Evolutionary conservation across 139 green algal genomes (phyloP), one percentile per base, ranked within the genome.

Genomic region (Haematococcus lacustris): DNA sequence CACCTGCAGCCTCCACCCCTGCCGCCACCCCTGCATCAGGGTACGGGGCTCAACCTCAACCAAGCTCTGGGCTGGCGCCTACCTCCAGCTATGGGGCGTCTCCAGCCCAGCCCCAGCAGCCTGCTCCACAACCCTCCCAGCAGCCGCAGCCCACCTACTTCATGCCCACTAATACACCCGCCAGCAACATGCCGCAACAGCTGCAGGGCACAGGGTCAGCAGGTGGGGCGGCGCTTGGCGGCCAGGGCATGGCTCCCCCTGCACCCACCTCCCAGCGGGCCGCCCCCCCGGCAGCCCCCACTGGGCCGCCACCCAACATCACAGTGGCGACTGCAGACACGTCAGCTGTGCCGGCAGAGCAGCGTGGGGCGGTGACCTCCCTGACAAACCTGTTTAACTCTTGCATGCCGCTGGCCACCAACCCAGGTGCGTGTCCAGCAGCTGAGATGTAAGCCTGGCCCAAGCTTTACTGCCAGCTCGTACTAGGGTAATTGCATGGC

Each of bases 281-380:
- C 30, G 34, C 37, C 33, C 68, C 68, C 9, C 60, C 74, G 7
- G 51, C 72, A 34, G n/a, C 33, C 0, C 43, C 51, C 32, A 69
- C 84, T 7, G 87, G 86, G 0, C 92, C 92, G 33, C 91, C 91
- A 3, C 67, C 89, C 47, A 90, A 92, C 75, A 85, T 92, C 53
- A 84, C 64, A 34, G 78, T 96, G 21, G 39, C 70, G 1, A 95
- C 73, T 38, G 88, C 82, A 6, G 89, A 94, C 69, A 89, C 80
- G 23, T 86, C 77, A 37, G 78, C 79, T 50, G 85, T 93, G 33
- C 70, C 86, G 0, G 66, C 78, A 1, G 82, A 94, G 21, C 76
- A 93, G 70, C 75, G 82, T 63, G 71, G 83, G 0, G 80, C 97
- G 0, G 78, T 96, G 1, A 43, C 70, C 13, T 84, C 79, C 17